Evolutionary conservation across 441 rosid species (phyloP), one percentile per base, ranked within the genome.

Genomic region (Adansonia rubrostipa): DNA sequence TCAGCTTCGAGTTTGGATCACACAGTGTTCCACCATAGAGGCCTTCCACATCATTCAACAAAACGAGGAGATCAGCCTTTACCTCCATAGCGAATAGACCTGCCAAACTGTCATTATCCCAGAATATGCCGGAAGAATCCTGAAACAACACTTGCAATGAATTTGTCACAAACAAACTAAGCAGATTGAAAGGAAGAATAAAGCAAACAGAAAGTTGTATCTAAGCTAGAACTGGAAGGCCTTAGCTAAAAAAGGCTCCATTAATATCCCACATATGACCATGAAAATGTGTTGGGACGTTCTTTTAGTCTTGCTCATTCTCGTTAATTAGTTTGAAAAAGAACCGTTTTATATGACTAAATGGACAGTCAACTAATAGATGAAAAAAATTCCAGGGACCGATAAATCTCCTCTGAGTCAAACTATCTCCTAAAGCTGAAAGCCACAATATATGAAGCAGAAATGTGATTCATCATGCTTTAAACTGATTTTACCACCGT

Each of bases 41-140:
- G 17, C 86, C 86, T 33, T 83, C 86, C 51, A 83, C 86, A 71
- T 83, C 86, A 61, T 83, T 83, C 72, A 83, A 54, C 68, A 83
- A 50, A 53, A 83, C 54, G 63, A 83, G 85, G 54, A 80, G 86
- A 83, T 75, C 78, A 63, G 78, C 78, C 28, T 75, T n/a, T 33
- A 75, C 13, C 64, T 75, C 78, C 50, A 75, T 20, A 7, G 83
- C 86, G 19, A 83, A 61, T 33, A 83, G 72, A 63, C 79, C 80
- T 2, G 85, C 81, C 36, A 83, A 28, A 28, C 83, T 83, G 67
- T 83, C 83, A 70, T 83, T 83, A 44, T 83, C 85, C 83, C 78
- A 75, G 45, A 75, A 75, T 63, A 75, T 75, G 11, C 78, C 78
- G 6, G 78, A 75, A 47, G 78, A 77, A 78, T 84, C 85, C 87